Evolutionary conservation across 2,329 filamentous ascomycete genomes (phyloP), one percentile per base, ranked within the genome.

Genomic region (Rasamsonia emersonii): DNA sequence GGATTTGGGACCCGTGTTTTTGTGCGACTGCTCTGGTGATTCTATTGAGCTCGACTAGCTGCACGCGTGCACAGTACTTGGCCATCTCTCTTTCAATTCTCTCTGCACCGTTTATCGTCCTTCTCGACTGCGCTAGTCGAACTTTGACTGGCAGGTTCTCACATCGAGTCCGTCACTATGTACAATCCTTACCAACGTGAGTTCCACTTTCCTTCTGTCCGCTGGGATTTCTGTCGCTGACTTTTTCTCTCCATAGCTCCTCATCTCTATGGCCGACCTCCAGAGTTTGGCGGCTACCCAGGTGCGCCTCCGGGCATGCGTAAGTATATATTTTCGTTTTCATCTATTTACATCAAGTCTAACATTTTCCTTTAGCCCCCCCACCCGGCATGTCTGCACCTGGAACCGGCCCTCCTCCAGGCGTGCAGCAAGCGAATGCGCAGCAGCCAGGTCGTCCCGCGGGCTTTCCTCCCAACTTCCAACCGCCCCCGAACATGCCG

Each of bases 401-500:
- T 50, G 86, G 86, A 55, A 84, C 86, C 57, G 77, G 74, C 56
- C 76, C 79, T 52, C 78, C 82, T 44, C 82, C 82, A 37, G 84
- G 83, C 59, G 75, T 89, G 61, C 79, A 82, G 55, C 81, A 82
- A 67, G 70, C 77, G 53, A 83, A 75, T 59, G 70, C 71, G 55
- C 72, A 79, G 49, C 82, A 84, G 67, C 74, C 82, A 65, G 83
- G 79, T 65, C 79, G 83, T 68, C 83, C 83, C 56, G 83, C 75
- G 59, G 79, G 77, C 51, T 78, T 93, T 43, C 86, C 85, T 40
- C 68, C 79, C 37, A 85, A 78, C 59, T 95, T 94, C 62, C 84
- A 93, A 66, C 77, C 86, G 29, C 88, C 89, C 7, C 70, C 83
- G 30, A 94, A 91, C 54, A 84, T 95, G 73, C 86, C 89, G 31